These are phyloP conservation scores for Mariannaea elegans DNA, from an alignment of 2,329 filamentous ascomycete species.

Conservation along the genomic window DNA sequence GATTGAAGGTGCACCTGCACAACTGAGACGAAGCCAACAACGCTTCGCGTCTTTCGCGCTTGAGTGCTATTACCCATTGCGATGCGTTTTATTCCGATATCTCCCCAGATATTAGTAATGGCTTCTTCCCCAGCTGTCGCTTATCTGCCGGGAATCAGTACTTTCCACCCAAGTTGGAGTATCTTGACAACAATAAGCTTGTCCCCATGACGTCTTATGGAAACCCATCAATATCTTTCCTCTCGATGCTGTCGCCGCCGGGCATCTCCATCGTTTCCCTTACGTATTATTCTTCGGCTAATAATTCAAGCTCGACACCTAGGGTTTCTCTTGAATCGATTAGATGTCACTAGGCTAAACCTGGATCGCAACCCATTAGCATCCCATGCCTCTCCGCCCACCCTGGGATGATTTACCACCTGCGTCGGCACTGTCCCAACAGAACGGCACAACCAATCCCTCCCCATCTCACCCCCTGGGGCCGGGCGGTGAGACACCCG, in stretches of 20 bases:
- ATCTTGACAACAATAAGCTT: neutral
- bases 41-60: slow-evolving; percentile 29
- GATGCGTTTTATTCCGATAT: slow-evolving; percentile 27
- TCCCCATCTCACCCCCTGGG: neutral
- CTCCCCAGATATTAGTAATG: slow-evolving; percentile 17
- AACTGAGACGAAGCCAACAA: slow-evolving; percentile 21
- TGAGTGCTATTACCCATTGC: slow-evolving; percentile 26
- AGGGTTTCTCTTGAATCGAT: neutral
- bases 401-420: neutral
- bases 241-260: neutral
- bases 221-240: no score
- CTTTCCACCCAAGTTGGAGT: slow-evolving; percentile 5
- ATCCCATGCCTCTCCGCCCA: neutral
- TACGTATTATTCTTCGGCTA: neutral
- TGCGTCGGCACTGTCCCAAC: neutral
- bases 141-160: slow-evolving; percentile 32
- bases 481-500: neutral
- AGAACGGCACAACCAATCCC: slow-evolving; percentile 1
- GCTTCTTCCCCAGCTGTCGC: slow-evolving; percentile 5
- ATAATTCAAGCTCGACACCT: neutral
- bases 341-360: slow-evolving; percentile 6
- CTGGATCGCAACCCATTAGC: neutral
- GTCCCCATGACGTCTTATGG: no score
- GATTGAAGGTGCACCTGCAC: slow-evolving; percentile 14
- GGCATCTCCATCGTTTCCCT: neutral